Conservation (phyloP, 192 early-diverging fungal species). For the Glomus cerebriforme region DNA sequence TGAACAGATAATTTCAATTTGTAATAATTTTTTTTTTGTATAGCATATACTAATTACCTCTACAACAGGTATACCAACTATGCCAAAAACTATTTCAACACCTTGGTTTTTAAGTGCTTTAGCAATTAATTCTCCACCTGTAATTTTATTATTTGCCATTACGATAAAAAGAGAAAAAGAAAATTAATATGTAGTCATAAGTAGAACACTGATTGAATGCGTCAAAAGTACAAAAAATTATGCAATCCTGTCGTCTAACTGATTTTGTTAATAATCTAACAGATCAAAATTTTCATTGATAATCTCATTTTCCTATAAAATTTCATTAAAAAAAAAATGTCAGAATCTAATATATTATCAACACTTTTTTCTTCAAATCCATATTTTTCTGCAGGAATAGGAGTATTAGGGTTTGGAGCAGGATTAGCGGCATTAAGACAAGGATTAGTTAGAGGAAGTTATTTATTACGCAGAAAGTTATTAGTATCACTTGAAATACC, state of each 20-base stretch:
- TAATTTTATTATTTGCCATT: slow-evolving; percentile 32
- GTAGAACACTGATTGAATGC: no score
- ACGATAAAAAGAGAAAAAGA: no score
- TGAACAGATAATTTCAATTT: background rate
- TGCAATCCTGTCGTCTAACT: no score
- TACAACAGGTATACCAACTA: slow-evolving; percentile 77
- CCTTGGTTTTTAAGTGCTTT: slow-evolving; percentile 57
- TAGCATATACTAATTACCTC: slow-evolving; percentile 46
- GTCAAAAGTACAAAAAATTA: no score
- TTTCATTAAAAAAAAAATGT: background rate
- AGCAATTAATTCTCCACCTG: slow-evolving; percentile 65
- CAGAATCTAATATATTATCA: background rate
- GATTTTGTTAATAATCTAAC: background rate
- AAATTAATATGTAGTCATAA: no score
- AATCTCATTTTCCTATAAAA: background rate
- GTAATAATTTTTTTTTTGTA: background rate
- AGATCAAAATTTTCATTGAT: background rate
- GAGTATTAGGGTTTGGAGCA: slow-evolving; percentile 86
- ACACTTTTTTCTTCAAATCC: slow-evolving; percentile 67
- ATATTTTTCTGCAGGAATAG: slow-evolving; percentile 93
- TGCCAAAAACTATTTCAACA: slow-evolving; percentile 69
- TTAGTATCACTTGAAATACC: slow-evolving; percentile 94
- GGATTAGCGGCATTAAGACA: slow-evolving; percentile 76
- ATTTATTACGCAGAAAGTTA: slow-evolving; percentile 72
- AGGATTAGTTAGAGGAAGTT: slow-evolving; percentile 67